Conservation (phyloP, 1,284 basidiomycete species). For the Cutaneotrichosporon sp. region DNA sequence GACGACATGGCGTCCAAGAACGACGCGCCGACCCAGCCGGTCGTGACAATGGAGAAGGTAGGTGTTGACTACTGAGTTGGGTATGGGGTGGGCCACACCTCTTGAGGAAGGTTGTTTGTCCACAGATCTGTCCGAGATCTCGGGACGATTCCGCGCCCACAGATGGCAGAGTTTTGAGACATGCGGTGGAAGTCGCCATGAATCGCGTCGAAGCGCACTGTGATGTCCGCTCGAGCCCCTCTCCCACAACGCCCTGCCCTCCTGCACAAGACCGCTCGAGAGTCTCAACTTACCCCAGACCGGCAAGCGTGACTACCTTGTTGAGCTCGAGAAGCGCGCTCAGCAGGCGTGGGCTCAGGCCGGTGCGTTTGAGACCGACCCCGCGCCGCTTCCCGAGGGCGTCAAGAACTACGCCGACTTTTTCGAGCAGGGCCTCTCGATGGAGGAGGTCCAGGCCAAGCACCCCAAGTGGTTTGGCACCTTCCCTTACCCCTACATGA, state of each 20-base stretch:
- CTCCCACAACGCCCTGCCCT: neutral
- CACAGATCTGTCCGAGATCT: neutral
- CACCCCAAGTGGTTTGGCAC: slow-evolving; percentile 97
- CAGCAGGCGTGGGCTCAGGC: slow-evolving; percentile 71
- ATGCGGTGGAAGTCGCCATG: neutral
- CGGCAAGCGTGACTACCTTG: slow-evolving; percentile 85
- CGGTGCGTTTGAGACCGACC: slow-evolving; percentile 73
- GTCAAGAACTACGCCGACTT: slow-evolving; percentile 61
- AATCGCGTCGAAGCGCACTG: neutral
- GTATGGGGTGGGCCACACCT: neutral
- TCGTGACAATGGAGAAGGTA: slow-evolving; percentile 51
- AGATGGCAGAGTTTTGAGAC: neutral
- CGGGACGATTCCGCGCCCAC: neutral
- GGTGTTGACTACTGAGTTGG: neutral
- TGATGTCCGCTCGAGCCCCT: neutral
- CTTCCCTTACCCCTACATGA: slow-evolving; percentile 97
- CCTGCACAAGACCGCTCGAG: neutral
- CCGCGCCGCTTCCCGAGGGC: slow-evolving; percentile 68
- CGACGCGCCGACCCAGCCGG: slow-evolving; percentile 39
- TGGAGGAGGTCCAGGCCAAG: slow-evolving; percentile 58
- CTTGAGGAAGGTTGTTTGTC: neutral
- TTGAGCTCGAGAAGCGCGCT: slow-evolving; percentile 76
- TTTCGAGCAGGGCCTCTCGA: slow-evolving; percentile 54
- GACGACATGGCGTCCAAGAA: slow-evolving; percentile 39
- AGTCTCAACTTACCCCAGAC: slow-evolving; percentile 60